These are phyloP conservation scores for Rhazya stricta DNA, from an alignment of 257 asterid genomes.

Conservation along the genomic window DNA sequence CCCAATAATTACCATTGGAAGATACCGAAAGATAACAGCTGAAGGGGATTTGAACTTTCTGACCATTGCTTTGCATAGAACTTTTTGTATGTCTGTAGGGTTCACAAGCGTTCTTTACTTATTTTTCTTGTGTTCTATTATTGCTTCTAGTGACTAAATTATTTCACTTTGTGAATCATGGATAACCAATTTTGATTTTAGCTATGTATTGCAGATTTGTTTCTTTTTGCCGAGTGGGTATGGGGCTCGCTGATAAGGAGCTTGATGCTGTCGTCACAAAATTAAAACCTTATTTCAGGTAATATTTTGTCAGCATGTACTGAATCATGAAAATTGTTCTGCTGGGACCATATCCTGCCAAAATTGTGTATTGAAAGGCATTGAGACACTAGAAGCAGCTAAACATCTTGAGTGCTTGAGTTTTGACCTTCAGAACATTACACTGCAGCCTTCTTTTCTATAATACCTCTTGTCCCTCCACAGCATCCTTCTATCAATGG, in stretches of 20 bases:
- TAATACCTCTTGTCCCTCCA: not conserved
- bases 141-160: not conserved
- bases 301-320: slow-evolving; percentile 7
- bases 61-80: not conserved
- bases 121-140: not conserved
- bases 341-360: not conserved
- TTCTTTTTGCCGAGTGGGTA: slow-evolving; percentile 96
- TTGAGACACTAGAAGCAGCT: not conserved
- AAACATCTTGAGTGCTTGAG: not conserved
- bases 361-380: not conserved
- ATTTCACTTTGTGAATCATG: not conserved
- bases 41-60: not conserved
- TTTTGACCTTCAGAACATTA: not conserved
- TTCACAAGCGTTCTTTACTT: too few relatives aligned
- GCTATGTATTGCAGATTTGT: slow-evolving; percentile 70
- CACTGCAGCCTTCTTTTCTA: not conserved
- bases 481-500: not conserved
- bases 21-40: not conserved
- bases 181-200: not conserved
- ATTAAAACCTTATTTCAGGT: slow-evolving; percentile 86
- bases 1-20: not conserved
- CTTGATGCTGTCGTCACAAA: slow-evolving; percentile 65
- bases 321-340: not conserved
- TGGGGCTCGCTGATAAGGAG: slow-evolving; percentile 97
- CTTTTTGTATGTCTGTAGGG: not conserved